These are phyloP conservation scores for Sarocladium oryzae DNA, from an alignment of 2,329 filamentous ascomycete species.

Conservation along the genomic window DNA sequence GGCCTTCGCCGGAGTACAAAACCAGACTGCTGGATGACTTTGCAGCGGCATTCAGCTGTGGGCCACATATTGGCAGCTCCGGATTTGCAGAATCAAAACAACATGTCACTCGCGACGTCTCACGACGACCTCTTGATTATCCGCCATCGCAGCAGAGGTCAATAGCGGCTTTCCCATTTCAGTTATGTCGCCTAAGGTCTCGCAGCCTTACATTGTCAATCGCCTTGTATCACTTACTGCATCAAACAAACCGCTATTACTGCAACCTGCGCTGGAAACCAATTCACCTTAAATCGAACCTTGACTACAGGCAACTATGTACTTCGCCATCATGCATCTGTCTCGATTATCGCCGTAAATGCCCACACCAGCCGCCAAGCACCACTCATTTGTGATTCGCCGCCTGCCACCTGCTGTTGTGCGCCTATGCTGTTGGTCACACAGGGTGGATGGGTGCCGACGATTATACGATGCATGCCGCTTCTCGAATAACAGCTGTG, in stretches of 20 bases:
- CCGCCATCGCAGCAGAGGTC: constrained; percentile 27
- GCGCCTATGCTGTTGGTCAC: too few relatives aligned
- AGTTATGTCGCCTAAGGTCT: constrained; percentile 1
- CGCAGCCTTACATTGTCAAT: background rate
- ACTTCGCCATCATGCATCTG: background rate
- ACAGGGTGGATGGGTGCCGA: too few relatives aligned
- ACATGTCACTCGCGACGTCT: constrained; percentile 31
- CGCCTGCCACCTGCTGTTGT: background rate
- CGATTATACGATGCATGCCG: background rate
- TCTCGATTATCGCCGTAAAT: constrained; percentile 3
- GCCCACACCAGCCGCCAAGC: background rate
- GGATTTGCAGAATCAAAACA: constrained; percentile 33
- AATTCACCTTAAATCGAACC: background rate
- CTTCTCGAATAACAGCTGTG: background rate
- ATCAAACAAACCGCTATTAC: constrained; percentile 1
- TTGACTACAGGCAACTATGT: background rate
- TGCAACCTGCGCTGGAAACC: background rate
- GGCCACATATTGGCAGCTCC: constrained; percentile 31
- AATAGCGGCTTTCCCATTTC: background rate
- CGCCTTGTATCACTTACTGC: constrained; percentile 1
- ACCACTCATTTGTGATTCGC: background rate
- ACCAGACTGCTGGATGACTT: constrained; percentile 30
- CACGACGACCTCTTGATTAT: constrained; percentile 31
- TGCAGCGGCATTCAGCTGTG: constrained; percentile 30
- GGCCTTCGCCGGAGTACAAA: constrained; percentile 22